phyloP scores from a whole-genome alignment of 2,329 filamentous ascomycete species.

The Mollisia scopiformis region DNA sequence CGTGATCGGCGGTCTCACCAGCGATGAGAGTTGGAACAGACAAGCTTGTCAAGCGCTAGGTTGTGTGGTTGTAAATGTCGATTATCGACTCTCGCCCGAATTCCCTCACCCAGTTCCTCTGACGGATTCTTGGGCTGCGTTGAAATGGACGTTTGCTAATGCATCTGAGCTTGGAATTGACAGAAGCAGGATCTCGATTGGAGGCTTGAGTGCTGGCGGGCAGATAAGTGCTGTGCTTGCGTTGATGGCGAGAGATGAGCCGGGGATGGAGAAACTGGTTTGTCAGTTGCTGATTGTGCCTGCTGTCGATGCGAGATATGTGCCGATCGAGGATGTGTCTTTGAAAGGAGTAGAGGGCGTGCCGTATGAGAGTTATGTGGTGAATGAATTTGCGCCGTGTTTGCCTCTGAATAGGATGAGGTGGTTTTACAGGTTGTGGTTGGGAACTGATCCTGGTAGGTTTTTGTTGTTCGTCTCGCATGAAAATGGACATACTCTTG shows the following conservation, averaged over 20 bases:
- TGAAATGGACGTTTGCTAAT: constrained; percentile 41
- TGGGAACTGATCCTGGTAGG: constrained; percentile 36
- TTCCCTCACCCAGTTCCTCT: constrained; percentile 47
- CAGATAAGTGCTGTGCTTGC: constrained; percentile 24
- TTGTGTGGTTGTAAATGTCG: constrained; percentile 30
- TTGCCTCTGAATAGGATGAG: constrained; percentile 38
- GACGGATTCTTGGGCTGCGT: constrained; percentile 47
- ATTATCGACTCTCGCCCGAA: constrained; percentile 48
- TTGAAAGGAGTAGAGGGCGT: constrained; percentile 22
- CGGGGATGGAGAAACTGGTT: constrained; percentile 33
- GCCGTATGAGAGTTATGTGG: constrained; percentile 39
- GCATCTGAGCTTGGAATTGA: constrained; percentile 21
- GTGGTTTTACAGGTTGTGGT: constrained; percentile 43
- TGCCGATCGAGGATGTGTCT: constrained; percentile 37
- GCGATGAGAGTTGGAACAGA: constrained; percentile 27
- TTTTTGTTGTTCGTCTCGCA: background rate
- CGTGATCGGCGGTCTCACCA: constrained; percentile 24
- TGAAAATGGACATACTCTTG: background rate
- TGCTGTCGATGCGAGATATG: constrained; percentile 38
- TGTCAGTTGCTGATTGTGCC: constrained; percentile 41
- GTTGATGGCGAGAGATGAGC: constrained; percentile 25
- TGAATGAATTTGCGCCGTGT: constrained; percentile 39
- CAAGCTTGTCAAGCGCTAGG: constrained; percentile 23
- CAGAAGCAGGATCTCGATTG: constrained; percentile 17
- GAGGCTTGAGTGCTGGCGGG: constrained; percentile 25